Evolutionary conservation across 2,329 filamentous ascomycete species (phyloP), one percentile per base, ranked within the genome.

Genomic region (Colletotrichum sp.): DNA sequence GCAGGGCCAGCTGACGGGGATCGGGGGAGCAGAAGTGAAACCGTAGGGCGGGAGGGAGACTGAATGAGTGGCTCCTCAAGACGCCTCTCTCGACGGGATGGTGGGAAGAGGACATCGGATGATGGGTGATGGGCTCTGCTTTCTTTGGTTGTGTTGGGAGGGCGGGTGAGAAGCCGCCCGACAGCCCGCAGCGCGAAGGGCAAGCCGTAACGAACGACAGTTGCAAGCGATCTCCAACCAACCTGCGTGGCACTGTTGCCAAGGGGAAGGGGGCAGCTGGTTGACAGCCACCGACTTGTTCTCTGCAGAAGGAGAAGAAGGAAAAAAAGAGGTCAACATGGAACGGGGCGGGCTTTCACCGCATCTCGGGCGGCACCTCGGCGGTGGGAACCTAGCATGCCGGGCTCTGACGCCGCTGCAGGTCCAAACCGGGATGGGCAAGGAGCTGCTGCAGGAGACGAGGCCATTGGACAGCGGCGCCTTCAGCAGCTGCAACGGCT

Each of bases 331-430:
- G 34, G 57, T 39, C 57, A 60, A 26, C 28, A 62, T 66, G 57
- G 71, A 68, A 71, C 69, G 55, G 64, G 39, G 73, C 73, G 55
- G 64, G 28, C 73, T 68, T 75, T 75, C 73, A 75, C 73, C 73
- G 73, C 73, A 75, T 75, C 59, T 73, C 73, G 73, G 70, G 57
- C 57, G 64, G 70, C 44, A 68, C 16, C 57, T 72, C 73, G 70
- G 73, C 64, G 73, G 64, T 73, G 70, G 73, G 64, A 72, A 55
- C 44, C 28, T 64, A 68, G 44, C 73, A 63, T 28, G 73, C 73
- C 70, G 73, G 73, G 44, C 64, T 73, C 26, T 57, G n/a, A 62
- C 64, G 44, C 55, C 73, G 73, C 70, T 75, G 70, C 70, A 75
- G 73, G 64, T 75, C 70, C 70, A 75, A 48, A 24, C 70, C 73